Conservation (phyloP, 805 yeast genomes). For the Metschnikowia borealis region DNA sequence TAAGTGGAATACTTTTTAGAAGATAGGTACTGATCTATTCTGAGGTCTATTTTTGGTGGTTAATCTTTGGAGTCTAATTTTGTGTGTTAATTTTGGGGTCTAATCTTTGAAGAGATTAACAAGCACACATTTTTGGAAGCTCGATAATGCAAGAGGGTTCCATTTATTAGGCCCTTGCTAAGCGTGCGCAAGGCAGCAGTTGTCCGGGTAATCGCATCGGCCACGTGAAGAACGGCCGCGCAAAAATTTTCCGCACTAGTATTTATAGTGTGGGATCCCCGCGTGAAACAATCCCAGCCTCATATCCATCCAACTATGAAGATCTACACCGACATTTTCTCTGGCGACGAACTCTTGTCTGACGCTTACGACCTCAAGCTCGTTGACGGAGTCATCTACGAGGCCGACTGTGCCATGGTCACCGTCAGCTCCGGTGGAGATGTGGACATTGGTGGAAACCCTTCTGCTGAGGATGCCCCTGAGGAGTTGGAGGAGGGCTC, state of each 20-base stretch:
- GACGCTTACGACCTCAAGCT: slow-evolving; percentile 89
- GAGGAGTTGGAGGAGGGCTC: slow-evolving; percentile 80
- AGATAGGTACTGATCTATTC: too few relatives aligned
- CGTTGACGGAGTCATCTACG: slow-evolving; percentile 91
- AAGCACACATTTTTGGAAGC: too few relatives aligned
- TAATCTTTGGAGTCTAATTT: too few relatives aligned
- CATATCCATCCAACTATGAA: slow-evolving; percentile 27
- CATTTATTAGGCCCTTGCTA: neutral
- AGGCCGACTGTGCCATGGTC: slow-evolving; percentile 94
- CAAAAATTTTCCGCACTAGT: slow-evolving; percentile 12
- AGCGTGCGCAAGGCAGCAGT: neutral
- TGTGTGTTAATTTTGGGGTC: too few relatives aligned
- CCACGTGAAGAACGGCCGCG: slow-evolving; percentile 6
- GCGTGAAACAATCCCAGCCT: neutral
- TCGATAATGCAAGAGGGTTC: neutral
- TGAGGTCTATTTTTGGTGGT: too few relatives aligned
- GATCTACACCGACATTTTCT: slow-evolving; percentile 66
- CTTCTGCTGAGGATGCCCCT: slow-evolving; percentile 94
- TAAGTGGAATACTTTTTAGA: too few relatives aligned
- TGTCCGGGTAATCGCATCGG: slow-evolving; percentile 19
- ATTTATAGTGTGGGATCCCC: slow-evolving; percentile 9
- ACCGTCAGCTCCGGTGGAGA: slow-evolving; percentile 79
- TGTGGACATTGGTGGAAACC: slow-evolving; percentile 98
- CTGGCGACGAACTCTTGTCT: slow-evolving; percentile 94
- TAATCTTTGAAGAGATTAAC: too few relatives aligned